These are phyloP conservation scores for Wickerhamiella qilinensis DNA, from an alignment of 805 yeast species.

Conservation along the genomic window DNA sequence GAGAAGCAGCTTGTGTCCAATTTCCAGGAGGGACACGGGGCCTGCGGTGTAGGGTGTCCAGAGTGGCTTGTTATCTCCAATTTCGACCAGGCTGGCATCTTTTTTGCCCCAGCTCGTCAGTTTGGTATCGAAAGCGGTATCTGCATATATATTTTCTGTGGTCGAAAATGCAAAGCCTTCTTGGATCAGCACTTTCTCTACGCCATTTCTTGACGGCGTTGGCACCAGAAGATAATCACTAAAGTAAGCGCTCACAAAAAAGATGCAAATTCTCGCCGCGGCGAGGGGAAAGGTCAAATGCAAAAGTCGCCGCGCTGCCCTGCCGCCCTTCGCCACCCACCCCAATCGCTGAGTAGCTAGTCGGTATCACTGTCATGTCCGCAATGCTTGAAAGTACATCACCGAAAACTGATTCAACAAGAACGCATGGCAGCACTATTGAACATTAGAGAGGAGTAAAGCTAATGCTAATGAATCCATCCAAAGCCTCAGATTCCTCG, in stretches of 20 bases:
- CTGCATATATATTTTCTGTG: constrained; percentile 28
- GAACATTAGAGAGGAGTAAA: constrained; percentile 50
- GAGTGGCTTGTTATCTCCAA: neutral
- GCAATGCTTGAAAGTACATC: neutral
- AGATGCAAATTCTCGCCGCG: constrained; percentile 37
- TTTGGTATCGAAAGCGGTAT: neutral
- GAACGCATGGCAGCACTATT: constrained; percentile 31
- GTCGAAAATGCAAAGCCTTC: constrained; percentile 31
- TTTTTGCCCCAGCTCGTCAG: neutral
- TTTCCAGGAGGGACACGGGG: constrained; percentile 28
- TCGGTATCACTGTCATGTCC: constrained; percentile 25
- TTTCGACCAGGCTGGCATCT: neutral
- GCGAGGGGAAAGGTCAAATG: constrained; percentile 45
- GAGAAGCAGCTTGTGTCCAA: constrained; percentile 28
- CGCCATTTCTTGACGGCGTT: constrained; percentile 27
- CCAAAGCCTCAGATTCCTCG: constrained; percentile 9
- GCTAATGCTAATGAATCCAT: constrained; percentile 43
- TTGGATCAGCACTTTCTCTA: constrained; percentile 29
- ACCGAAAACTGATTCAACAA: constrained; percentile 26
- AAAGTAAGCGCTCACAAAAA: constrained; percentile 46
- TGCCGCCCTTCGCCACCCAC: constrained; percentile 44
- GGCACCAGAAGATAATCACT: constrained; percentile 52
- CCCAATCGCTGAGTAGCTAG: constrained; percentile 36
- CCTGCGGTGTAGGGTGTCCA: neutral
- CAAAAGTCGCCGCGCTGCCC: constrained; percentile 34